phyloP scores from a whole-genome alignment of 2,329 filamentous ascomycete genomes.

The Claviceps spartinae region DNA sequence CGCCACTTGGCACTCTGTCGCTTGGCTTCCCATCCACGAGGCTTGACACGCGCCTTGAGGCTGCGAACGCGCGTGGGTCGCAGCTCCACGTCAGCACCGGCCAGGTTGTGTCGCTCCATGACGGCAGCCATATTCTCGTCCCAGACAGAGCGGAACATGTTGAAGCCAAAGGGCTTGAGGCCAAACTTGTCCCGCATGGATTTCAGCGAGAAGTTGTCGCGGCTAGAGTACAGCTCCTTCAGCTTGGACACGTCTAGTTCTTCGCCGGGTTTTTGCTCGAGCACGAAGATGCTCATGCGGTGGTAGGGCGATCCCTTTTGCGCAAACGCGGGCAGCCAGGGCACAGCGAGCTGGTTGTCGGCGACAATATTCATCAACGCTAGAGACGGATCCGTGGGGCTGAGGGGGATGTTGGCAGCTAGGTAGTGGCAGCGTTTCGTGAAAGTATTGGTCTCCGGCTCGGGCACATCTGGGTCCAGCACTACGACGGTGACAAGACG shows the following conservation, averaged over 20 bases:
- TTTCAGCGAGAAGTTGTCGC: conserved; percentile 62
- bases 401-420: conserved; percentile 49
- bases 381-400: conserved; percentile 41
- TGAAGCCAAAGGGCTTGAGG: conserved; percentile 64
- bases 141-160: conserved; percentile 80
- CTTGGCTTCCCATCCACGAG: conserved; percentile 54
- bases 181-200: conserved; percentile 57
- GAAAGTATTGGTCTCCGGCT: conserved; percentile 62
- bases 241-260: conserved; percentile 44
- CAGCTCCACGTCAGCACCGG: conserved; percentile 72
- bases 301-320: conserved; percentile 90
- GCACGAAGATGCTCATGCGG: conserved; percentile 67
- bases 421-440: conserved; percentile 76
- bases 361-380: conserved; percentile 49
- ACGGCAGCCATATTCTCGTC: conserved; percentile 78
- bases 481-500: conserved; percentile 75
- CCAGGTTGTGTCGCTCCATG: conserved; percentile 65
- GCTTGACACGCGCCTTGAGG: conserved; percentile 46
- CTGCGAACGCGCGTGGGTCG: conserved; percentile 64
- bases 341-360: conserved; percentile 53
- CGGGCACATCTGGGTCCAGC: conserved; percentile 81
- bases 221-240: conserved; percentile 34
- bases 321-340: conserved; percentile 76
- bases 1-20: conserved; percentile 51
- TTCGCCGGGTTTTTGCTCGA: conserved; percentile 59